Conservation (phyloP, 1,284 basidiomycete species). For the Rhodotorula sp. region DNA sequence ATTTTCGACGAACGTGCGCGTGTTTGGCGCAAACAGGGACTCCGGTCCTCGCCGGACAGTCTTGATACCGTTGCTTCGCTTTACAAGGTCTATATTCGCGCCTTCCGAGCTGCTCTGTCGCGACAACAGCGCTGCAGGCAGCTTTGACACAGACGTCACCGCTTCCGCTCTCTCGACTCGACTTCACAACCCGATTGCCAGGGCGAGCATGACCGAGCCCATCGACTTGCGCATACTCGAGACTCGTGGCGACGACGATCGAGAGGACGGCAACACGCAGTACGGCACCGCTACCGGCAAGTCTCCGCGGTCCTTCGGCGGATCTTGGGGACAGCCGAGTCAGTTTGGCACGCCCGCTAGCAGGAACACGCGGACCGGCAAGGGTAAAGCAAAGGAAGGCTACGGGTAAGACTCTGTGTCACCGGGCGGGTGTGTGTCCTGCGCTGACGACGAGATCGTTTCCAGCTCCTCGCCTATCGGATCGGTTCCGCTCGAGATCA, state of each 20-base stretch:
- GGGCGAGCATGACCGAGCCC: background rate
- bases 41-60: no score
- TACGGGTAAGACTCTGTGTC: background rate
- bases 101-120: no score
- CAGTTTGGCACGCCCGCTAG: background rate
- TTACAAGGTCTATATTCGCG: no score
- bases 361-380: background rate
- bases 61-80: no score
- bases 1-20: no score
- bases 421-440: no score
- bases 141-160: background rate
- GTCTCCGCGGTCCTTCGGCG: background rate
- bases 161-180: background rate
- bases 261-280: background rate
- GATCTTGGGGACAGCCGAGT: background rate
- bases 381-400: slow-evolving; percentile 9
- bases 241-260: no score
- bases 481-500: slow-evolving; percentile 38
- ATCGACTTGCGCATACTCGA: background rate
- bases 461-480: slow-evolving; percentile 33
- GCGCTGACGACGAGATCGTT: no score
- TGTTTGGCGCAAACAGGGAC: no score
- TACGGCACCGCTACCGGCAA: background rate
- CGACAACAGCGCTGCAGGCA: background rate
- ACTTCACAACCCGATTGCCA: background rate